Percentiles rank a stretch among this genome's conserved stretches.
Conservation (phyloP, 2,329 filamentous ascomycete genomes). For the Penicillium hordei region DNA sequence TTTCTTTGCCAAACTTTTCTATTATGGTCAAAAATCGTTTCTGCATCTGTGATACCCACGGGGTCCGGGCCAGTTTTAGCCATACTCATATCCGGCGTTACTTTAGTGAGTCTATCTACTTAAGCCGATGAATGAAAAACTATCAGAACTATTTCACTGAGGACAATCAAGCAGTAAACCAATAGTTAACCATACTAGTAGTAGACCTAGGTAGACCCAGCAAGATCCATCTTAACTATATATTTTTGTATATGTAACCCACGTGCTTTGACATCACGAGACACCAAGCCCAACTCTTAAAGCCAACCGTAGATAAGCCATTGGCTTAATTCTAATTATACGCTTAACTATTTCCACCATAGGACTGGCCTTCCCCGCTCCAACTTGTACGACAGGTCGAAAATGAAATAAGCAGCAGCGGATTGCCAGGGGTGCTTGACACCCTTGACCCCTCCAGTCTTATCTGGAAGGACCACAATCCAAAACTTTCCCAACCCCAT, state of each 20-base stretch:
- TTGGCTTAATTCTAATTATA: background rate
- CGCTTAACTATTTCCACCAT: background rate
- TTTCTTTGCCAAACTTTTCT: background rate
- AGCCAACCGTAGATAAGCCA: background rate
- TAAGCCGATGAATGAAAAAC: background rate
- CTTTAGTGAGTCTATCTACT: background rate
- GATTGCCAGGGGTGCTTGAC: background rate
- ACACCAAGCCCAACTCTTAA: background rate
- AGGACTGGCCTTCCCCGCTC: background rate
- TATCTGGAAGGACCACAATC: background rate
- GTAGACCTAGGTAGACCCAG: too few relatives aligned
- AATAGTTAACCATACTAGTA: background rate
- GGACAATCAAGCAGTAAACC: background rate
- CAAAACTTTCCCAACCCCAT: background rate
- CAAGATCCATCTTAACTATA: background rate
- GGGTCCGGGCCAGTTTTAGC: background rate
- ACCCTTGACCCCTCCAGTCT: too few relatives aligned
- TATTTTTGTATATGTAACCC: background rate
- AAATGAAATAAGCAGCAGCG: background rate
- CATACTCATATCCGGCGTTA: conserved; percentile 4
- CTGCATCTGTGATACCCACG: conserved; percentile 7
- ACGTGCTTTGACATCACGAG: background rate
- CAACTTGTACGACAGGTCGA: background rate
- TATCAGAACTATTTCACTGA: background rate
- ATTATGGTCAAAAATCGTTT: conserved; percentile 2